Base-by-base conservation (phyloP, 2,329 filamentous ascomycete genomes). In the Pseudogymnoascus sp. region DNA sequence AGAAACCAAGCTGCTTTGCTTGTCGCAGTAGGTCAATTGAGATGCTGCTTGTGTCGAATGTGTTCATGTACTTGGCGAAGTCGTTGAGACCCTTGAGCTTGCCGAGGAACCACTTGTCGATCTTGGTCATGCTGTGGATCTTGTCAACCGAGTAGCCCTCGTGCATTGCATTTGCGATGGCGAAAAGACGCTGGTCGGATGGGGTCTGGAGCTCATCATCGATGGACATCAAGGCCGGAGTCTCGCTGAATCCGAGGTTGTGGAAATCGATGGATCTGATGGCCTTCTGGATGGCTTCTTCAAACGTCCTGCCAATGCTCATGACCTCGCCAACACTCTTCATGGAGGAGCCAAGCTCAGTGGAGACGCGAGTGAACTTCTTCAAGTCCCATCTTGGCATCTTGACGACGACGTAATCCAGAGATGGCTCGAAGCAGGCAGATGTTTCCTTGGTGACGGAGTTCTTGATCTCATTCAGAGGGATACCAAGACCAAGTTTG, bases 251-350 rank as follows among this genome's bases (percentile, higher is more conserved):
- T 31, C 95, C 95, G 23, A 96, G 82, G 74, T 97, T 97, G 80
- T 95, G 89, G 78, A 91, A 93, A 76, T 99, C 95, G 64, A 97
- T 93, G 42, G 91, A 88, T 60, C 95, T 89, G 71, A 99, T 99
- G 18, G 95, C 95, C 77, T 97, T 99, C 72, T 99, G 95, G 44
- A 99, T 96, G 7, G 95, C 95, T 78, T 99, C 95, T 77, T 99
- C 95, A 70, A 99, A 99, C 0, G 90, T 96, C 68, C 95, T 83
- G 64, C 95, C 95, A 69, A 99, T 97, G 72, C 90, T 93, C 95
- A 99, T 97, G 69, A 99, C 95, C 76, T 99, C 95, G 73, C 95
- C 95, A 62, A 99, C 93, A 84, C 91, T 96, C 88, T 97, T 99
- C 95, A 99, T 99, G 11, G 93, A 96, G 2, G 95, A 97, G 31